Evolutionary conservation across 2,329 filamentous ascomycete genomes (phyloP).

Genomic region (Penicillium sp.): DNA sequence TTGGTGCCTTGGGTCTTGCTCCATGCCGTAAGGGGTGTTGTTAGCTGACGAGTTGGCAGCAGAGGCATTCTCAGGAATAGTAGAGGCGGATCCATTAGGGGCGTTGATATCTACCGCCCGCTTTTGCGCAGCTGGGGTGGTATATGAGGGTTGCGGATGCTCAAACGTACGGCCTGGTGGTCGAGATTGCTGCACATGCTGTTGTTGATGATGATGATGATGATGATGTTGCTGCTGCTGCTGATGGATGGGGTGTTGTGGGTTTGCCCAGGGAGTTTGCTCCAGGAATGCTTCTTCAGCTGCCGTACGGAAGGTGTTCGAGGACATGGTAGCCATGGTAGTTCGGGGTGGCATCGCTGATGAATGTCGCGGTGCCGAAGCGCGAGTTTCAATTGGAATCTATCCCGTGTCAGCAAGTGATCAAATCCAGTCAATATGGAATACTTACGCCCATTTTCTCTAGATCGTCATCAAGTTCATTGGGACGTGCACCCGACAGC

Average conservation of each 20-base stretch:
- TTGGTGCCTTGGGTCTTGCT: conserved; percentile 32
- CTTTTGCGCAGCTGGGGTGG: conserved; percentile 47
- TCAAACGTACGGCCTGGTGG: conserved; percentile 35
- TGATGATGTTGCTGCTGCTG: conserved; percentile 46
- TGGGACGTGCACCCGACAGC: conserved; percentile 67
- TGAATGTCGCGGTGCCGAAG: conserved; percentile 27
- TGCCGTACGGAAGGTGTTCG: conserved; percentile 45
- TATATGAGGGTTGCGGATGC: conserved; percentile 36
- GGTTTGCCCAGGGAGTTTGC: conserved; percentile 89
- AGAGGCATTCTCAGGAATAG: conserved; percentile 46
- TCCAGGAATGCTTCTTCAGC: conserved; percentile 85
- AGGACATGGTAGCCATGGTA: conserved; percentile 35
- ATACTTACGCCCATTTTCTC: conserved; percentile 79
- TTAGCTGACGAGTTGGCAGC: conserved; percentile 44
- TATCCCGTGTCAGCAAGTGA: conserved; percentile 16
- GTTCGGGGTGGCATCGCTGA: conserved; percentile 29
- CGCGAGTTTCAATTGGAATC: conserved; percentile 33
- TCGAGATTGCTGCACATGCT: conserved; percentile 42
- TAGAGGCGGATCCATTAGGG: conserved; percentile 48
- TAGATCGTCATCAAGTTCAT: conserved; percentile 82
- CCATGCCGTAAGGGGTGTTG: conserved; percentile 45
- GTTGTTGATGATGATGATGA: conserved; percentile 51
- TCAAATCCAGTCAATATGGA: background rate
- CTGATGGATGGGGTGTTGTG: conserved; percentile 71
- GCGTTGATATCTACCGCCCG: conserved; percentile 44